phyloP scores from a whole-genome alignment of 495 filamentous ascomycete genomes.

The Xylaria flabelliformis region DNA sequence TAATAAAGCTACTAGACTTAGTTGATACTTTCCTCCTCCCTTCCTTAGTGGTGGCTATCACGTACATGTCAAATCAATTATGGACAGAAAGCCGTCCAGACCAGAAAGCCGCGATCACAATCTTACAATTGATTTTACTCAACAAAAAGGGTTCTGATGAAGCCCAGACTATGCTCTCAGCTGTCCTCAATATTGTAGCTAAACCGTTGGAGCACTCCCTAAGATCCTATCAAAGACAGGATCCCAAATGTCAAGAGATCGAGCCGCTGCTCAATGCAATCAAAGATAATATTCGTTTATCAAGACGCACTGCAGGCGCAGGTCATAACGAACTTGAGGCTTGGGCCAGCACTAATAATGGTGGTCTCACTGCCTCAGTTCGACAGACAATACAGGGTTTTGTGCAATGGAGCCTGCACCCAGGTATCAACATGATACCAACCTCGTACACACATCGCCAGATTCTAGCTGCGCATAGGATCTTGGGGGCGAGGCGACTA shows the following conservation, averaged over 20 bases:
- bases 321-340: constrained; percentile 75
- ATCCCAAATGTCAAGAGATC: constrained; percentile 72
- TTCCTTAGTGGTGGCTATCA: constrained; percentile 79
- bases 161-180: constrained; percentile 77
- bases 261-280: constrained; percentile 74
- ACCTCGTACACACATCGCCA: constrained; percentile 82
- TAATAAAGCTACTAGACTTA: constrained; percentile 61
- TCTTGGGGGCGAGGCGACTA: constrained; percentile 71
- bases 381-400: constrained; percentile 71
- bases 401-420: constrained; percentile 73
- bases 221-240: constrained; percentile 70
- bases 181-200: constrained; percentile 83
- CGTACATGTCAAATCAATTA: constrained; percentile 81
- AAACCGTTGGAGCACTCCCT: constrained; percentile 78
- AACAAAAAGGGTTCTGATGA: constrained; percentile 81
- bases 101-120: constrained; percentile 69
- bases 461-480: constrained; percentile 66
- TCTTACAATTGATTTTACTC: constrained; percentile 76
- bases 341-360: constrained; percentile 69
- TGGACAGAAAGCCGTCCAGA: constrained; percentile 60
- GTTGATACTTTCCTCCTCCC: constrained; percentile 90
- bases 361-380: constrained; percentile 67
- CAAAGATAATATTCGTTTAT: constrained; percentile 67
- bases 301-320: constrained; percentile 67
- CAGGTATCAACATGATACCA: constrained; percentile 68